Conservation (phyloP, 2,329 filamentous ascomycete species). For the Venturia carpophila region DNA sequence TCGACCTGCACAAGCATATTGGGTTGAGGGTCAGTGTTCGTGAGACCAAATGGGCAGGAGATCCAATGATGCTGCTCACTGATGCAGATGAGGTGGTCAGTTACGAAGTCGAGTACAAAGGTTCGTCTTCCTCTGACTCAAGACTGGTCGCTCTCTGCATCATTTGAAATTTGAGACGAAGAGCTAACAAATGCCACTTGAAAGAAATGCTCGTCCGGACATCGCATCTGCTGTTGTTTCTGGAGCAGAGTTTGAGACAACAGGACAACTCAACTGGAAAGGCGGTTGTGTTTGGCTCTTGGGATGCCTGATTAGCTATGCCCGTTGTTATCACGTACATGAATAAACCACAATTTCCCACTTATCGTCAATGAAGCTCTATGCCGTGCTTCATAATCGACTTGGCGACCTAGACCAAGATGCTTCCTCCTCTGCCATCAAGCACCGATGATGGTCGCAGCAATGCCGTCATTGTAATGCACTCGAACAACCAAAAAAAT, state of each 20-base stretch:
- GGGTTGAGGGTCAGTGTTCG: constrained; percentile 61
- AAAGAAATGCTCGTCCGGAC: constrained; percentile 61
- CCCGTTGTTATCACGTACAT: too few species aligned
- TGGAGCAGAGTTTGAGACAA: constrained; percentile 58
- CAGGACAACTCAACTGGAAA: constrained; percentile 55
- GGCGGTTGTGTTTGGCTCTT: constrained; percentile 55
- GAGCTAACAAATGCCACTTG: background rate
- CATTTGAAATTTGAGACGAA: background rate
- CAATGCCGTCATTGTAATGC: too few species aligned
- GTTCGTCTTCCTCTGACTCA: constrained; percentile 41
- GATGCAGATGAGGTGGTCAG: constrained; percentile 58
- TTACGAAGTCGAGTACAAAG: constrained; percentile 65
- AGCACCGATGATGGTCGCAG: too few species aligned
- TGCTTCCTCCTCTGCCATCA: too few species aligned
- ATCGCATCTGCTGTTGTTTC: constrained; percentile 53
- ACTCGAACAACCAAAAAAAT: too few species aligned
- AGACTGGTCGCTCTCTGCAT: constrained; percentile 28
- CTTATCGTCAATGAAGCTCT: too few species aligned
- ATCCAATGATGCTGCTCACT: constrained; percentile 48
- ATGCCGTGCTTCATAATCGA: too few species aligned
- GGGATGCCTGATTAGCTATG: background rate
- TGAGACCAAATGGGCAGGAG: constrained; percentile 40
- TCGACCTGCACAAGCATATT: constrained; percentile 53
- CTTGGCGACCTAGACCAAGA: too few species aligned
- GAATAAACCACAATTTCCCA: too few species aligned